Conservation (phyloP, 768 basidiomycete species). For the Amanita subjunquillea region DNA sequence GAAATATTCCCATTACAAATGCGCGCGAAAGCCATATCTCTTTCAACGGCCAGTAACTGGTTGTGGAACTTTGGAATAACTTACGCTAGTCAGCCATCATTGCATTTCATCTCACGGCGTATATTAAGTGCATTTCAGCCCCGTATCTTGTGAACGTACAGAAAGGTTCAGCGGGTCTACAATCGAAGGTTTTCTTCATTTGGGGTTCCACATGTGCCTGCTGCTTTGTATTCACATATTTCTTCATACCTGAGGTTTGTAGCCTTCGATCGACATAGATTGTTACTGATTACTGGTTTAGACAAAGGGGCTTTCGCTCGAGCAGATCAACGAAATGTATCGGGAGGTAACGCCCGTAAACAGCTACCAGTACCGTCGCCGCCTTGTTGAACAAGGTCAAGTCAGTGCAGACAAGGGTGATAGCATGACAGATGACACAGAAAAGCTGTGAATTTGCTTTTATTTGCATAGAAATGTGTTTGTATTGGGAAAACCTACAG, state of each 20-base stretch:
- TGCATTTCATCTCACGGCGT: neutral
- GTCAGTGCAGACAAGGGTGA: neutral
- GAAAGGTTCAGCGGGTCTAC: constrained; percentile 39
- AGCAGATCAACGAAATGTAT: constrained; percentile 78
- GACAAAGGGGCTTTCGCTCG: constrained; percentile 79
- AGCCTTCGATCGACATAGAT: neutral
- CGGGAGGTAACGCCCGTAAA: constrained; percentile 48
- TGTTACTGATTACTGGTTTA: constrained; percentile 9
- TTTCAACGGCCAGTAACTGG: constrained; percentile 44
- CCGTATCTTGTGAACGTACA: constrained; percentile 49
- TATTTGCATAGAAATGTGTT: too few relatives aligned
- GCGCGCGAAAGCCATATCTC: constrained; percentile 74
- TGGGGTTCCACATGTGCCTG: constrained; percentile 63
- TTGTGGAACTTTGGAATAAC: constrained; percentile 74
- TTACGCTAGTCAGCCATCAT: constrained; percentile 30
- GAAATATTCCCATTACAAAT: constrained; percentile 81
- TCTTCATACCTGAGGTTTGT: constrained; percentile 62
- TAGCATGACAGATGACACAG: neutral
- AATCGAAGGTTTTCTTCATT: constrained; percentile 78
- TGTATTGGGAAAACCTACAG: neutral
- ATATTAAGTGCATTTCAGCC: constrained; percentile 13
- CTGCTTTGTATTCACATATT: constrained; percentile 69
- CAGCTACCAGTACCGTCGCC: constrained; percentile 32
- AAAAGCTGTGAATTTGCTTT: neutral
- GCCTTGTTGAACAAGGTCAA: constrained; percentile 16